Evolutionary conservation across 2,329 filamentous ascomycete genomes (phyloP).

Genomic region (Penicillium polonicum): DNA sequence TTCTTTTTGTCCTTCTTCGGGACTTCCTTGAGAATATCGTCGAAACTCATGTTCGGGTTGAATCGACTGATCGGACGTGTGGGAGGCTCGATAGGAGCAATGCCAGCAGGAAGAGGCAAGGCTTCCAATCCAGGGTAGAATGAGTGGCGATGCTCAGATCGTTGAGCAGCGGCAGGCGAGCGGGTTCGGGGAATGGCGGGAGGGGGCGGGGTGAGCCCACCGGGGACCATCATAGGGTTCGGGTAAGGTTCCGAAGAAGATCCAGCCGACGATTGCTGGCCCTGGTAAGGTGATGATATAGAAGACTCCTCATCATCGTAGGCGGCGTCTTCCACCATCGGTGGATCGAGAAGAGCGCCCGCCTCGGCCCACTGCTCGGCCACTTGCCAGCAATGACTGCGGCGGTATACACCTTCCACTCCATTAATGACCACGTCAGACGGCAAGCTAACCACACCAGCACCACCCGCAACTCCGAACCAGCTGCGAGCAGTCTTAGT

Average conservation of each 20-base stretch:
- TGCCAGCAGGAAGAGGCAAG: constrained; percentile 43
- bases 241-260: constrained; percentile 38
- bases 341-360: constrained; percentile 34
- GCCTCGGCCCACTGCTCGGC: constrained; percentile 61
- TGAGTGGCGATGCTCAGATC: constrained; percentile 42
- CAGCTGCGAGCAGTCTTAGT: constrained; percentile 46
- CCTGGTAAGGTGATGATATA: constrained; percentile 40
- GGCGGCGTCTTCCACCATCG: constrained; percentile 32
- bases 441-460: constrained; percentile 61
- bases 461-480: constrained; percentile 61
- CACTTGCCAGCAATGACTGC: constrained; percentile 67
- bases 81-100: constrained; percentile 42
- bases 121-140: constrained; percentile 49
- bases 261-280: constrained; percentile 38
- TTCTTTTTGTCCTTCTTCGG: constrained; percentile 41
- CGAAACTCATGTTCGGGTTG: constrained; percentile 52
- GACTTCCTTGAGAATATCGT: constrained; percentile 47
- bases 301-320: constrained; percentile 41
- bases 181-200: constrained; percentile 37
- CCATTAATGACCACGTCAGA: constrained; percentile 65
- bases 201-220: constrained; percentile 35
- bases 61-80: constrained; percentile 41
- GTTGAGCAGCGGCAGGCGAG: constrained; percentile 31
- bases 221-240: constrained; percentile 33
- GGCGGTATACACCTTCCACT: constrained; percentile 65